Base-by-base conservation (phyloP, 2,329 filamentous ascomycete genomes). In the Fusarium anthophilum region DNA sequence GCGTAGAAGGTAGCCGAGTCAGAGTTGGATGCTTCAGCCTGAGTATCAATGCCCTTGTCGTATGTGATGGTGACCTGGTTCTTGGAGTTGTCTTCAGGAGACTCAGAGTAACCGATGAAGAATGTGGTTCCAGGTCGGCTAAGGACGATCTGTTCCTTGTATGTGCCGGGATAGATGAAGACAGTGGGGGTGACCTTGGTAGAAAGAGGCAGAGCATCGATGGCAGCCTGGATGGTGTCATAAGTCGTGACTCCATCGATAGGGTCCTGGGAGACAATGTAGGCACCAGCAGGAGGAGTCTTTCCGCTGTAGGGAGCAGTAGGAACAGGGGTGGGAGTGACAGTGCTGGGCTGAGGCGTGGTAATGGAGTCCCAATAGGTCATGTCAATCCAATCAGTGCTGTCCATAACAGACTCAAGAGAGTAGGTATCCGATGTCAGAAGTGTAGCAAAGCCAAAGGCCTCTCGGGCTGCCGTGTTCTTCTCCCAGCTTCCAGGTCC, bases 401-500 rank as follows among this genome's bases (percentile, higher is more conserved):
- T 77, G 22, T 75, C 73, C 75, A 77, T 77, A 5, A 77, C 75
- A 0, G 66, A 60, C 0, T 51, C 48, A 2, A 77, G 54, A 43
- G 73, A 35, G 30, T 77, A 77, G 0, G 61, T 54, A n/a, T 77
- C 75, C 11, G 58, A 75, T 1, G 68, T 77, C 4, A 77, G 39
- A 7, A 77, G 66, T 5, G 73, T 77, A 12, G 75, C 75, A 13
- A 65, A 75, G 2, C 75, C 75, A 35, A 77, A 76, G 0, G 48
- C 57, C 43, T 76, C 57, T 50, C 75, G 56, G 4, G 75, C 75
- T 0, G 68, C 75, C 0, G 61, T 53, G 43, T 77, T 77, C 55
- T 76, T 77, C 17, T 76, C 75, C 75, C 75, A 77, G 45, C 70
- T 75, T 55, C 75, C 75, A 8, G 75, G 75, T 14, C 91, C 91